Conservation (phyloP, 2,329 filamentous ascomycete genomes). For the Venturia effusa region DNA sequence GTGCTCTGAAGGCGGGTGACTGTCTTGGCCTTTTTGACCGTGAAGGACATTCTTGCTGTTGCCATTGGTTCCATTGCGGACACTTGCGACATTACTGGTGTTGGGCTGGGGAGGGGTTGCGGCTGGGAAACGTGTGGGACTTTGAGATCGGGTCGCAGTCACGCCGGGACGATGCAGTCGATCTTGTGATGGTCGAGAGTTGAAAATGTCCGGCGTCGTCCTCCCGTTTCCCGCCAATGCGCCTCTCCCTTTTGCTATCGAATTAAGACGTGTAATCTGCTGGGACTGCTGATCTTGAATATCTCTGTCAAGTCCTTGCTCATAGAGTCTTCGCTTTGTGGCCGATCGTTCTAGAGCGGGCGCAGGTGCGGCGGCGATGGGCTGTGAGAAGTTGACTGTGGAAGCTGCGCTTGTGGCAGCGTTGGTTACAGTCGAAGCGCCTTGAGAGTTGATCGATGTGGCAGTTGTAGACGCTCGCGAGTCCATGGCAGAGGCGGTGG, state of each 20-base stretch:
- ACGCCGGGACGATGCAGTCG: neutral
- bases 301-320: conserved; percentile 69
- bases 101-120: neutral
- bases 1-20: neutral
- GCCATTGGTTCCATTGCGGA: neutral
- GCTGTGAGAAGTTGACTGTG: conserved; percentile 13
- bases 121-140: conserved; percentile 4
- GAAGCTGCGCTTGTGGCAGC: conserved; percentile 12
- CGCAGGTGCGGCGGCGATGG: conserved; percentile 19
- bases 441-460: conserved; percentile 75
- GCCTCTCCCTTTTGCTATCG: conserved; percentile 42
- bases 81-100: neutral
- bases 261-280: conserved; percentile 69
- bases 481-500: conserved; percentile 63
- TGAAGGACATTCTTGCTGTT: neutral
- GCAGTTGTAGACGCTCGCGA: conserved; percentile 73
- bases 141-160: neutral
- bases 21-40: neutral
- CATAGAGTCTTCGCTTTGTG: conserved; percentile 70
- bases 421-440: conserved; percentile 24
- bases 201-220: conserved; percentile 1
- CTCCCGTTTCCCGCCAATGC: conserved; percentile 17
- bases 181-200: conserved; percentile 5
- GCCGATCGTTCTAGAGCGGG: conserved; percentile 48
- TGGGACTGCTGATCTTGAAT: conserved; percentile 71